Conservation (phyloP, 1,139 yeast genomes). For the Saccharomycopsis hybrid region DNA sequence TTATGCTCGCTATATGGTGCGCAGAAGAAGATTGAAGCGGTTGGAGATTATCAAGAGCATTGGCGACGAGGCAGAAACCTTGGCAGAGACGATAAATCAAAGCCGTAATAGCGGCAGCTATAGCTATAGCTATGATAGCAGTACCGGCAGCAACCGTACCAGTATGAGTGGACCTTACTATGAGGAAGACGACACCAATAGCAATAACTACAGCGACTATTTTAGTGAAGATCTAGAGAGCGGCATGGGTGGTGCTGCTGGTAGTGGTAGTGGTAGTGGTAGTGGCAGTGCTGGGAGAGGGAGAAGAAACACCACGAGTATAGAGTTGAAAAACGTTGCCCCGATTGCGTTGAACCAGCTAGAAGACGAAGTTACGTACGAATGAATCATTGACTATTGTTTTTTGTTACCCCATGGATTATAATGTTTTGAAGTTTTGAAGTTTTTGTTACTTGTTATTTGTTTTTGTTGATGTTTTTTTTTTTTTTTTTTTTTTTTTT, state of each 20-base stretch:
- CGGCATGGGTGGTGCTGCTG: not conserved
- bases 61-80: constrained; percentile 20
- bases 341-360: constrained; percentile 18
- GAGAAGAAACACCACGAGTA: constrained; percentile 13
- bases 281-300: constrained; percentile 3
- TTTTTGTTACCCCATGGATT: not conserved
- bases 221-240: constrained; percentile 14
- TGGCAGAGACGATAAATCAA: constrained; percentile 14
- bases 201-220: constrained; percentile 10
- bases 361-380: constrained; percentile 1
- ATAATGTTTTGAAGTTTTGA: not conserved
- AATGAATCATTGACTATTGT: not conserved
- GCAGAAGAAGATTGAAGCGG: constrained; percentile 13
- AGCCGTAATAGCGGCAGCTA: constrained; percentile 16
- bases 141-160: not conserved
- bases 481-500: not conserved
- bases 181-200: constrained; percentile 1
- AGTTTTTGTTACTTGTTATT: not conserved
- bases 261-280: not conserved
- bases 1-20: constrained; percentile 9
- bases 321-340: constrained; percentile 20
- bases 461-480: not conserved
- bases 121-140: not conserved
- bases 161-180: constrained; percentile 1
- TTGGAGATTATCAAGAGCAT: constrained; percentile 19